Conservation (phyloP, 2,329 filamentous ascomycete species). For the Cytospora leucostoma region DNA sequence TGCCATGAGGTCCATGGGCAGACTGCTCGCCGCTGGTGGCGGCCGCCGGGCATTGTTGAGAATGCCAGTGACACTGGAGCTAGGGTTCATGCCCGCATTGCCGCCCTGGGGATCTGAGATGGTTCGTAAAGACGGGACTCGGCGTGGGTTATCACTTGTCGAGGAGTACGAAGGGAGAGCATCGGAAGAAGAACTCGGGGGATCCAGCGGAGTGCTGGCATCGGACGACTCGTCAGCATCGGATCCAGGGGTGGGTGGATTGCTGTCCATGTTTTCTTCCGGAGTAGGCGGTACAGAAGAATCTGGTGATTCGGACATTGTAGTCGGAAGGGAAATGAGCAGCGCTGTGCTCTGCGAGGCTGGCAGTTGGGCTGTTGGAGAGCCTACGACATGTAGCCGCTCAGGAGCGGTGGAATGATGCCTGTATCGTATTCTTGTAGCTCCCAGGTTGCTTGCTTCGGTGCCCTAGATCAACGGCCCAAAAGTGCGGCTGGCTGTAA, state of each 20-base stretch:
- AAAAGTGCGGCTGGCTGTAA: conserved; percentile 3
- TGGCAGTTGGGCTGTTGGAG: conserved; percentile 8
- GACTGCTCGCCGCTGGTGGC: conserved; percentile 40
- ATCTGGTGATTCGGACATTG: conserved; percentile 36
- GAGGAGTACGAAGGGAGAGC: conserved; percentile 28
- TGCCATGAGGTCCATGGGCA: conserved; percentile 45
- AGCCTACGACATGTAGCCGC: conserved; percentile 15
- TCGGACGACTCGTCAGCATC: conserved; percentile 46
- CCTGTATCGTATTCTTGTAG: neutral
- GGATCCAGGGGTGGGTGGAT: conserved; percentile 47
- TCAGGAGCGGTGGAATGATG: neutral
- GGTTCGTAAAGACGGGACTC: conserved; percentile 61
- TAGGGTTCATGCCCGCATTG: conserved; percentile 65
- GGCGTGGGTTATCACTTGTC: conserved; percentile 43
- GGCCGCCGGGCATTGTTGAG: conserved; percentile 67
- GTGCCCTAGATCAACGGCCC: neutral
- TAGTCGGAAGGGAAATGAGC: conserved; percentile 4
- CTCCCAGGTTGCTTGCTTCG: neutral
- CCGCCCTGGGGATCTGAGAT: conserved; percentile 56
- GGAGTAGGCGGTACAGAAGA: conserved; percentile 47
- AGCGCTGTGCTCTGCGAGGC: conserved; percentile 4
- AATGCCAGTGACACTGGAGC: conserved; percentile 81
- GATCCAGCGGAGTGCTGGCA: conserved; percentile 51
- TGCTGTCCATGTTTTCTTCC: conserved; percentile 46
- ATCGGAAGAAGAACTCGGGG: conserved; percentile 36